Conservation (phyloP, 768 basidiomycete species). For the Saitozyma podzolica region DNA sequence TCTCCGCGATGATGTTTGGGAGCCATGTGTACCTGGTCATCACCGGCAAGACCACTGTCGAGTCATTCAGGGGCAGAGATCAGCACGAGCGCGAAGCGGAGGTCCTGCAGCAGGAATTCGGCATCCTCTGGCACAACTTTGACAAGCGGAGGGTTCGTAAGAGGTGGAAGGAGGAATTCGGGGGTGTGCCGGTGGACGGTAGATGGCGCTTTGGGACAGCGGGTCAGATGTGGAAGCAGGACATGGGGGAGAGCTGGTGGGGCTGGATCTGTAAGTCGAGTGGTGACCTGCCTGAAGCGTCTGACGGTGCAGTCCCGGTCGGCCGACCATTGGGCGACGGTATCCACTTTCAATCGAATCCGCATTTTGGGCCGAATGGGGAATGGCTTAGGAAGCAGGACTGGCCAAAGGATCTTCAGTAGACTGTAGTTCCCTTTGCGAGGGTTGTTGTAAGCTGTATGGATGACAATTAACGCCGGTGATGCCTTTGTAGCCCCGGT, state of each 20-base stretch:
- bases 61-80: slow-evolving; percentile 63
- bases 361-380: slow-evolving; percentile 49
- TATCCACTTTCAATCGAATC: slow-evolving; percentile 43
- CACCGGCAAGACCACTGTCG: slow-evolving; percentile 74
- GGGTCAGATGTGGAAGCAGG: slow-evolving; percentile 69
- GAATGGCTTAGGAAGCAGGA: slow-evolving; percentile 47
- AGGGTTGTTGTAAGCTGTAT: background rate
- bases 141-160: slow-evolving; percentile 43
- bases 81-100: slow-evolving; percentile 68
- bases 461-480: background rate
- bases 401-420: slow-evolving; percentile 41
- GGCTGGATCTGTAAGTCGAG: slow-evolving; percentile 74
- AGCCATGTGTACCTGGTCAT: slow-evolving; percentile 67
- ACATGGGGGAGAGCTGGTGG: slow-evolving; percentile 70
- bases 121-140: slow-evolving; percentile 58
- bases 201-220: slow-evolving; percentile 78
- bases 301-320: slow-evolving; percentile 42
- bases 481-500: too few species aligned
- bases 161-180: slow-evolving; percentile 81
- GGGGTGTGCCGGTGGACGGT: slow-evolving; percentile 69
- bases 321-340: slow-evolving; percentile 49
- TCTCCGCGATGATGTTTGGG: slow-evolving; percentile 62
- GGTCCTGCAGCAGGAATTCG: slow-evolving; percentile 59
- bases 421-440: slow-evolving; percentile 6
- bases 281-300: slow-evolving; percentile 1